These are phyloP conservation scores for Coemansia reversa DNA, from an alignment of 192 early-diverging fungal species.

Conservation along the genomic window DNA sequence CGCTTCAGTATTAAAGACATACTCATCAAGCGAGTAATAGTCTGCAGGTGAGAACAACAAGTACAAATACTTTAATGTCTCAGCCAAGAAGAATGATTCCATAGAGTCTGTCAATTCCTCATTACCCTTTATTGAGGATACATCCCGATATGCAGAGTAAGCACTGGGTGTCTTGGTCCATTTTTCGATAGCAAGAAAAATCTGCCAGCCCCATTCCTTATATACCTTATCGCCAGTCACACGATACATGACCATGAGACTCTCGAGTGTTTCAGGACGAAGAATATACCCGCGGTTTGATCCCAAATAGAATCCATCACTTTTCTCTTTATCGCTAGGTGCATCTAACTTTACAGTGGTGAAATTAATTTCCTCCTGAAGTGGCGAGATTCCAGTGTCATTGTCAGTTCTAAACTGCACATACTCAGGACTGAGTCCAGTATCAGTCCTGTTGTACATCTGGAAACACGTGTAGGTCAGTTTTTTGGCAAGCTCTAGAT, in stretches of 20 bases:
- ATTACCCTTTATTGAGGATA: slow-evolving; percentile 33
- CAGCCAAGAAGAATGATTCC: slow-evolving; percentile 69
- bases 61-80: slow-evolving; percentile 94
- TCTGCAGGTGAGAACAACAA: slow-evolving; percentile 75
- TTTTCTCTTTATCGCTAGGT: slow-evolving; percentile 19
- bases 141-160: slow-evolving; percentile 58
- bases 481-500: slow-evolving; percentile 50
- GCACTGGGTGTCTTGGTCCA: slow-evolving; percentile 68
- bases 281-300: slow-evolving; percentile 53
- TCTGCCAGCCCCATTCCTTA: slow-evolving; percentile 82
- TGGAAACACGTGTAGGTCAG: slow-evolving; percentile 54
- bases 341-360: slow-evolving; percentile 13
- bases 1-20: slow-evolving; percentile 94
- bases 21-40: slow-evolving; percentile 73
- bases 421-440: slow-evolving; percentile 84
- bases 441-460: slow-evolving; percentile 77
- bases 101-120: slow-evolving; percentile 41
- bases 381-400: slow-evolving; percentile 27
- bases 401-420: slow-evolving; percentile 66
- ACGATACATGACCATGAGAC: slow-evolving; percentile 81
- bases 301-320: slow-evolving; percentile 40
- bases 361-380: slow-evolving; percentile 32
- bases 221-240: slow-evolving; percentile 72
- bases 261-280: slow-evolving; percentile 85
- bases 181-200: slow-evolving; percentile 82